Percentiles rank a stretch among this genome's conserved stretches.
Conservation (phyloP, 1,284 basidiomycete genomes). For the Cutaneotrichosporon mucoides region DNA sequence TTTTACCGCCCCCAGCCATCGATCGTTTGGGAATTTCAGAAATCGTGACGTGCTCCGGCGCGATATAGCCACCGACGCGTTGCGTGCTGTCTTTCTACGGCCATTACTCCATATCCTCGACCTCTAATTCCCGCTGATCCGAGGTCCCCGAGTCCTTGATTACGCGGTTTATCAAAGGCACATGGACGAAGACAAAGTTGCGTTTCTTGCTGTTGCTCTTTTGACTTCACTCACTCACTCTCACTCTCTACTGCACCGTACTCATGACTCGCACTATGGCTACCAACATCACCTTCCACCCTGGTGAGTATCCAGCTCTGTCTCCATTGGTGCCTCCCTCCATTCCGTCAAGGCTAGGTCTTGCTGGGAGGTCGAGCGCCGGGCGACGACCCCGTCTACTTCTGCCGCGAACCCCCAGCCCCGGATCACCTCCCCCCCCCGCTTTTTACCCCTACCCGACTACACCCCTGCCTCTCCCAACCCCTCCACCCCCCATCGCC, state of each 20-base stretch:
- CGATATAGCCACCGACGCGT: not conserved
- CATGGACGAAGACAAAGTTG: not conserved
- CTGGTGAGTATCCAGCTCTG: conserved; percentile 49
- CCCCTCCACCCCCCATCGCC: not conserved
- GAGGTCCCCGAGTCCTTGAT: not conserved
- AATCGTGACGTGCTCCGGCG: not conserved
- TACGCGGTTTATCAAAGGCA: not conserved
- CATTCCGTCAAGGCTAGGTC: too few relatives aligned
- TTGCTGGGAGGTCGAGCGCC: too few relatives aligned
- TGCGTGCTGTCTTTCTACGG: not conserved
- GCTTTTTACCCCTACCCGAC: not conserved
- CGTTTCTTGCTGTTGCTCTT: not conserved
- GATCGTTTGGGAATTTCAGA: not conserved
- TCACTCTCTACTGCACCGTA: not conserved
- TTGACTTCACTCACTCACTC: not conserved
- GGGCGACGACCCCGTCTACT: too few relatives aligned
- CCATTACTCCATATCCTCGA: too few relatives aligned
- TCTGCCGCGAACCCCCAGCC: too few relatives aligned
- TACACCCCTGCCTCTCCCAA: not conserved
- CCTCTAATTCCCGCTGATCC: too few relatives aligned
- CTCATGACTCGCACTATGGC: conserved; percentile 42
- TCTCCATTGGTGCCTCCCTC: not conserved
- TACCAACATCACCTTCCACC: conserved; percentile 83
- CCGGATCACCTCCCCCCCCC: not conserved
- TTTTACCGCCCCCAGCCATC: too few relatives aligned